Percentiles rank a stretch among this genome's conserved stretches.
Conservation (phyloP, 331 rosid species). For the Malus hybrid region DNA sequence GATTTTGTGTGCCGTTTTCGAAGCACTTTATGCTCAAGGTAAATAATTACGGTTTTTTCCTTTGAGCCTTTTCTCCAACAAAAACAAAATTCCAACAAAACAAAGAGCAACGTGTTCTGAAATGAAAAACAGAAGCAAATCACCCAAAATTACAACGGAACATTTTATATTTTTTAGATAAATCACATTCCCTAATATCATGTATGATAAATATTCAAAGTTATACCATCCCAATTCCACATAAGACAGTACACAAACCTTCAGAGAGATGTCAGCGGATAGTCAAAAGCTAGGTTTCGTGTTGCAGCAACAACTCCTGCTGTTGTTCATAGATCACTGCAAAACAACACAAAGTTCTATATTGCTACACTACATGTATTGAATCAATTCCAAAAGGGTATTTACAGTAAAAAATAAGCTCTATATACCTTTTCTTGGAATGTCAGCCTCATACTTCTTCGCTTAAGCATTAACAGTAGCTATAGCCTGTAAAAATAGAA, state of each 20-base stretch:
- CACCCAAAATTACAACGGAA: no score
- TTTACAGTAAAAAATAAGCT: background rate
- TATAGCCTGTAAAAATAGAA: slow-evolving; percentile 44
- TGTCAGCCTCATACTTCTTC: slow-evolving; percentile 80
- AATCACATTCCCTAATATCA: background rate
- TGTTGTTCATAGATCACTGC: slow-evolving; percentile 75
- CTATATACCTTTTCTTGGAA: slow-evolving; percentile 11
- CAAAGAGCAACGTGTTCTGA: no score
- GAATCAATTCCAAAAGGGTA: background rate
- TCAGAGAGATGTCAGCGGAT: slow-evolving; percentile 84
- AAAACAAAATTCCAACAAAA: no score
- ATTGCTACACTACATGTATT: slow-evolving; percentile 9
- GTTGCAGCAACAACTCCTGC: slow-evolving; percentile 74
- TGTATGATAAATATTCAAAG: no score
- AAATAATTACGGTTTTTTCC: no score
- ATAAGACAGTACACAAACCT: slow-evolving; percentile 34
- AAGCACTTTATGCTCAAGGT: no score
- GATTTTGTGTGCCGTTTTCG: no score
- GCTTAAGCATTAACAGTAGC: slow-evolving; percentile 67
- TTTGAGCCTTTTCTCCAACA: no score
- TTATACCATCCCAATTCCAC: background rate
- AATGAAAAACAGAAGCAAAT: no score
- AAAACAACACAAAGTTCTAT: slow-evolving; percentile 20
- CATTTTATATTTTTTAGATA: no score
- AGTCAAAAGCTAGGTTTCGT: slow-evolving; percentile 76